These are phyloP conservation scores for Neofusicoccum laricinum DNA, from an alignment of 2,329 filamentous ascomycete species.

Conservation along the genomic window DNA sequence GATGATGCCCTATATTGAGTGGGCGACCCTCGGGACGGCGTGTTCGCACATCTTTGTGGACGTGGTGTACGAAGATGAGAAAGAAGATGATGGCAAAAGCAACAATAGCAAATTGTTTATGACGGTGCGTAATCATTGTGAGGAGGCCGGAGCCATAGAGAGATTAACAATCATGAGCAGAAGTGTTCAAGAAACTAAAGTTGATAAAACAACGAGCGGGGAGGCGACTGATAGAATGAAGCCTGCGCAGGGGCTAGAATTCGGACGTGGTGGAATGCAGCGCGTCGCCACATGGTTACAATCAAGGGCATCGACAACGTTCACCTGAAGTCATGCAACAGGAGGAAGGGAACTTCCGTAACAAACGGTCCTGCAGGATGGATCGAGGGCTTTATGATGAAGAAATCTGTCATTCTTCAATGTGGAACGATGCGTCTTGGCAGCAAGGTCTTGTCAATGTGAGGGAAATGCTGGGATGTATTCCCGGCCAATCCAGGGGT, in stretches of 20 bases:
- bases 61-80: not conserved
- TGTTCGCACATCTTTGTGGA: not conserved
- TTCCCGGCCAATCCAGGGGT: not conserved
- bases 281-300: constrained; percentile 6
- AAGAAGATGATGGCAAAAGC: not conserved
- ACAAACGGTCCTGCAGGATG: not conserved
- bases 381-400: not conserved
- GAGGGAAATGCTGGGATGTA: not conserved
- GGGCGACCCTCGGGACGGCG: not conserved
- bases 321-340: not conserved
- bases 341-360: not conserved
- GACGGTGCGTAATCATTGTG: constrained; percentile 3
- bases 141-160: not conserved
- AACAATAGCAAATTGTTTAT: not conserved
- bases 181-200: not conserved
- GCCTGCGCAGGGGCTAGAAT: not conserved
- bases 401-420: not conserved
- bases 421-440: not conserved
- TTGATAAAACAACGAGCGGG: not conserved
- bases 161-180: not conserved
- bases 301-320: not conserved
- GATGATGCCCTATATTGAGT: too few relatives aligned
- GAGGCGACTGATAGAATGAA: not conserved
- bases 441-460: not conserved
- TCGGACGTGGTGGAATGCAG: not conserved